These are phyloP conservation scores for Cavenderia fasciculata DNA, from an alignment of 78 protist species.

Conservation along the genomic window DNA sequence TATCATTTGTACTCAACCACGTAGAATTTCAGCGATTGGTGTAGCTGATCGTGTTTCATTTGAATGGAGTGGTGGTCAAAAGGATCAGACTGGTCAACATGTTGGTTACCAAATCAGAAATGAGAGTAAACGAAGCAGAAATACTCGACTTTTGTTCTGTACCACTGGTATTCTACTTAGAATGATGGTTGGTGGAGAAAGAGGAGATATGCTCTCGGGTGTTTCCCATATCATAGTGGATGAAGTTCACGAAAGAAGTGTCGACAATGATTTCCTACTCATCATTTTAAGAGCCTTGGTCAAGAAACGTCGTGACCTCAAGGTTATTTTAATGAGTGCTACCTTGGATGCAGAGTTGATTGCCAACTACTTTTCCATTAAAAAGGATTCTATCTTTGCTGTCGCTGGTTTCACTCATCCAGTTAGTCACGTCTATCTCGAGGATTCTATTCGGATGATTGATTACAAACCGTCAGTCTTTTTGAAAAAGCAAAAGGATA, in stretches of 20 bases:
- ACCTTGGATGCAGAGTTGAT: slow-evolving; percentile 89
- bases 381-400: slow-evolving; percentile 25
- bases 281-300: slow-evolving; percentile 46
- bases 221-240: slow-evolving; percentile 79
- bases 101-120: slow-evolving; percentile 92
- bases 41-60: slow-evolving; percentile 92
- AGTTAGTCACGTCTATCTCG: slow-evolving; percentile 35
- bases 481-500: not conserved
- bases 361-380: slow-evolving; percentile 78
- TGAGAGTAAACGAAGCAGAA: slow-evolving; percentile 3
- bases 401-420: slow-evolving; percentile 90
- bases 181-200: slow-evolving; percentile 18
- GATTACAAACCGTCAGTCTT: not conserved
- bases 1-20: slow-evolving; percentile 94
- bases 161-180: slow-evolving; percentile 85
- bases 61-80: slow-evolving; percentile 85
- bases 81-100: slow-evolving; percentile 32
- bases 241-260: slow-evolving; percentile 83
- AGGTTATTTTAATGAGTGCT: slow-evolving; percentile 91
- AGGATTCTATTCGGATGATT: not conserved
- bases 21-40: slow-evolving; percentile 92
- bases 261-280: slow-evolving; percentile 74
- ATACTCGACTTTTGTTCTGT: slow-evolving; percentile 88
- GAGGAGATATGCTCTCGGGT: not conserved
- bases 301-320: slow-evolving; percentile 38